Base-by-base conservation (phyloP, 2,329 filamentous ascomycete species). In the Didymella pinodella region DNA sequence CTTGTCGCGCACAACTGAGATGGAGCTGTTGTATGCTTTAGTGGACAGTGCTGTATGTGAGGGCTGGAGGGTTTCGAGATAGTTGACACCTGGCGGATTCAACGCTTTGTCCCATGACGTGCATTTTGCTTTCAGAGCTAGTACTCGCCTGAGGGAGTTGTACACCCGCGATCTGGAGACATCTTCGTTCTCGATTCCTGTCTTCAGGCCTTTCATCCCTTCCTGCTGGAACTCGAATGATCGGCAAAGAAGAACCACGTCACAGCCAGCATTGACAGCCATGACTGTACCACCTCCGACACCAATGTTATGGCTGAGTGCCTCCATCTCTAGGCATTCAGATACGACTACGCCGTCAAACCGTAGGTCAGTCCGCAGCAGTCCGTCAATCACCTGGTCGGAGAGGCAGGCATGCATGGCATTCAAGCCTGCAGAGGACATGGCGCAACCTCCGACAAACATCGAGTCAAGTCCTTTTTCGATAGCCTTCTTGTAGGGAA, bases 311-410 rank as follows among this genome's bases (percentile, higher is more conserved):
- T 96, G 92, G 64, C 92, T 95, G 8, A 98, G 84, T 0, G 93
- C 93, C 72, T 97, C 93, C 94, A 98, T 98, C 75, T 97, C 94
- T 7, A 98, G 80, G 66, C 94, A 98, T 73, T 98, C 94, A 0
- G 93, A 97, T 48, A 98, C 92, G 25, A 95, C 93, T 2, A 98
- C 93, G 1, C 94, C 94, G 48, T 92, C 86, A 69, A 98, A 98
- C 2, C 90, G 90, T 25, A 98, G 85, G 65, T 97, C 93, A 59
- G 90, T 90, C n/a, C 94, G 86, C 3, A 98, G 82, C 22, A 97
- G 80, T 58, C 95, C 92, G 71, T 97, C 91, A 3, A 98, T 93
- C 1, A 98, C 92, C 75, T 97, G 92, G 67, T 97, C 90, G 0
- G 92, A 96, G 2, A 98, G 82, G 74, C 92, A 98, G 29, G 94